Evolutionary conservation across 805 yeast genomes (phyloP).

Genomic region (Wickerhamiella slavikovae): DNA sequence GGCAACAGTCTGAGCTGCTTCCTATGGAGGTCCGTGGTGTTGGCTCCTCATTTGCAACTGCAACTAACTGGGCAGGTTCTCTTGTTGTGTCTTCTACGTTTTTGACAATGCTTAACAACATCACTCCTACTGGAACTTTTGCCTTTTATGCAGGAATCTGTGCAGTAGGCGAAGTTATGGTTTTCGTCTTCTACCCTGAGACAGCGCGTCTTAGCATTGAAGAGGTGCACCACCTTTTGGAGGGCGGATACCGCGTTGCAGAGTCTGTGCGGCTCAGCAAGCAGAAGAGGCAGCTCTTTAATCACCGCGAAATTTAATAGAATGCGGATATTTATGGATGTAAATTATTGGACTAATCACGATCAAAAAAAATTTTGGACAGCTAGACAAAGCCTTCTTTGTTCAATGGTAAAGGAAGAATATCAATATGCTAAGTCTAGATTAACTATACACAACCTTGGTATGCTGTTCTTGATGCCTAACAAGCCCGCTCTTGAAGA

Average conservation of each 20-base stretch:
- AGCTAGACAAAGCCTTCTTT: too few relatives aligned
- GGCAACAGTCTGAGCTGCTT: slow-evolving; percentile 94
- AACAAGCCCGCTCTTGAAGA: too few relatives aligned
- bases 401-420: too few relatives aligned
- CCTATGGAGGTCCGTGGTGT: slow-evolving; percentile 86
- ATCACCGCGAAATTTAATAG: too few relatives aligned
- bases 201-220: slow-evolving; percentile 77
- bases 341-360: too few relatives aligned
- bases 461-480: too few relatives aligned
- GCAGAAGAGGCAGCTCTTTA: slow-evolving; percentile 8
- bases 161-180: slow-evolving; percentile 47
- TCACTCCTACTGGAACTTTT: slow-evolving; percentile 91
- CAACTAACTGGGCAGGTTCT: slow-evolving; percentile 91
- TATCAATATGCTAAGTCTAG: too few relatives aligned
- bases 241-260: slow-evolving; percentile 73
- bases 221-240: slow-evolving; percentile 65
- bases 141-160: slow-evolving; percentile 74
- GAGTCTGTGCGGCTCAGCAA: slow-evolving; percentile 33
- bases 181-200: slow-evolving; percentile 79
- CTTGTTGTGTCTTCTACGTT: slow-evolving; percentile 78
- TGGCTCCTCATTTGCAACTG: slow-evolving; percentile 80
- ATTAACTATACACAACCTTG: too few relatives aligned
- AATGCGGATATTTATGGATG: too few relatives aligned
- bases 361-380: too few relatives aligned
- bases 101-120: slow-evolving; percentile 79